Evolutionary conservation across 1,139 yeast genomes (phyloP).

Genomic region (Pichia sp.): DNA sequence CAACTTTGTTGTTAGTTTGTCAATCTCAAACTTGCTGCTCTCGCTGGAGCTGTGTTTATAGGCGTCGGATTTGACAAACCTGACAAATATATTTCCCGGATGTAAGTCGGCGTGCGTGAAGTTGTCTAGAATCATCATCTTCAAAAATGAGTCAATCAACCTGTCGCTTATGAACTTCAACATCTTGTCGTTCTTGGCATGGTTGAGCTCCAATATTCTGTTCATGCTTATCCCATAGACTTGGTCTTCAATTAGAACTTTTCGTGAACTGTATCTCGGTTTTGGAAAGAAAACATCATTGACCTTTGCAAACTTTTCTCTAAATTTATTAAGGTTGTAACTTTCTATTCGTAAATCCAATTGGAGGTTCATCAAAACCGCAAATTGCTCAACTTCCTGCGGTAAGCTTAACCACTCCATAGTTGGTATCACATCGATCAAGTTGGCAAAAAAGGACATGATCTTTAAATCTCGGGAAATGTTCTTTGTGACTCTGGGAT

Average conservation of each 20-base stretch:
- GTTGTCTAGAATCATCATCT: slow-evolving; percentile 88
- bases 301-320: slow-evolving; percentile 54
- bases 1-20: slow-evolving; percentile 45
- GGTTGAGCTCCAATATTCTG: slow-evolving; percentile 46
- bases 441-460: slow-evolving; percentile 73
- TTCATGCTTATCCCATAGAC: slow-evolving; percentile 82
- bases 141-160: slow-evolving; percentile 83
- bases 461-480: slow-evolving; percentile 78
- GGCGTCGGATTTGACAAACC: slow-evolving; percentile 39
- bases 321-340: slow-evolving; percentile 66
- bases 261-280: slow-evolving; percentile 67
- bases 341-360: slow-evolving; percentile 89
- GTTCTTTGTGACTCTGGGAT: slow-evolving; percentile 71
- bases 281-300: slow-evolving; percentile 76
- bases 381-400: slow-evolving; percentile 86
- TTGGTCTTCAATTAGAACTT: slow-evolving; percentile 81
- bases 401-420: slow-evolving; percentile 98
- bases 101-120: slow-evolving; percentile 95
- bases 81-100: slow-evolving; percentile 89
- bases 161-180: slow-evolving; percentile 80
- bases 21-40: slow-evolving; percentile 32
- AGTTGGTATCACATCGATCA: slow-evolving; percentile 72
- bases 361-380: slow-evolving; percentile 80
- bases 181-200: slow-evolving; percentile 45
- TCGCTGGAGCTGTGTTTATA: slow-evolving; percentile 1